Evolutionary conservation across 352 stramenopile species (phyloP), one percentile per base, ranked within the genome.

Genomic region (Globisporangium echinulatum): DNA sequence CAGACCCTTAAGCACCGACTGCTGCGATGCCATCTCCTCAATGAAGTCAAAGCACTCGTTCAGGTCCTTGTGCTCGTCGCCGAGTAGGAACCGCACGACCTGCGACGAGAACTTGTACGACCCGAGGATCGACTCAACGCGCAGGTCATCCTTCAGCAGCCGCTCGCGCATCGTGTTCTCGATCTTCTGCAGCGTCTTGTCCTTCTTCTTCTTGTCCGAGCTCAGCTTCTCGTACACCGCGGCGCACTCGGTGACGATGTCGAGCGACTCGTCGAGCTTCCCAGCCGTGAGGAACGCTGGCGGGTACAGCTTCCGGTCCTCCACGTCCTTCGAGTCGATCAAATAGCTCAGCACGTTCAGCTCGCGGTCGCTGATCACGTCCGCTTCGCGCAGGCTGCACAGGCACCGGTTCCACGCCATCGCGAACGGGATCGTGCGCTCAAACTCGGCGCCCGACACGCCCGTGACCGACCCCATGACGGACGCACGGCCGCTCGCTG

Each of bases 81-180:
- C 85, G 11, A 95, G 71, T 33, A 95, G 68, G 49, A 88, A 79
- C 8, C 77, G 80, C 54, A 95, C 62, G 42, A 87, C 82, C 50
- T 95, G 85, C 0, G 85, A 95, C 0, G 83, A 87, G 61, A 95
- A 95, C 62, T 92, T 92, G 75, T 93, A 95, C 17, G 83, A 93
- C 0, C 85, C 85, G 13, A 93, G 53, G 62, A 92, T 75, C 7
- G 83, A 88, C 57, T 95, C 82, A 8, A 95, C 64, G 51, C 85
- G 83, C 63, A 95, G 49, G 53, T 95, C 82, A 48, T 95, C 85
- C 69, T 95, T 95, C 2, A 88, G 71, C 17, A 95, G 67, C 59
- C 85, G 82, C 36, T 91, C 83, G 15, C 79, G 82, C 85, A 95
- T 95, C 10, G 78, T 87, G 15, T 73, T 90, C 53, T 93, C 85